Conservation (phyloP, 139 green algal genomes). For the Closterium sp. region DNA sequence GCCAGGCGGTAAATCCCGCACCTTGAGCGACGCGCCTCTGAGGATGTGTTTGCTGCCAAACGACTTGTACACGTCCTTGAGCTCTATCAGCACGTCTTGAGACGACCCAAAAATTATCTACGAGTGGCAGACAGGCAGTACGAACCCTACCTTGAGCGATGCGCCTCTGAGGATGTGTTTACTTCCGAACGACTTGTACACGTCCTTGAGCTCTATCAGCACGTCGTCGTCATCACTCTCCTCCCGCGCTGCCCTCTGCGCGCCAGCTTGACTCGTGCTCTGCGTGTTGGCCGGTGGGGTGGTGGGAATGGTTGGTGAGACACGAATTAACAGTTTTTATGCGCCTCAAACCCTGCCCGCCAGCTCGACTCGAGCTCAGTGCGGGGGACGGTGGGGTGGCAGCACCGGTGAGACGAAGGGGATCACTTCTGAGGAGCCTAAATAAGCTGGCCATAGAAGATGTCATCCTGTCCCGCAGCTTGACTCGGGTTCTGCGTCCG, state of each 20-base stretch:
- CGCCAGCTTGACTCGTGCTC: neutral
- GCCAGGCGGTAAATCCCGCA: neutral
- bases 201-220: slow-evolving; percentile 88
- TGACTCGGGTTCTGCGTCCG: neutral
- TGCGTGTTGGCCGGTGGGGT: neutral
- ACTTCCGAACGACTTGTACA: slow-evolving; percentile 93
- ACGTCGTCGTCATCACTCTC: slow-evolving; percentile 62
- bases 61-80: slow-evolving; percentile 88
- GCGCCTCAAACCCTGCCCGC: no score
- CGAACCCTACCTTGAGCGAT: no score
- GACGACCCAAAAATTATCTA: no score
- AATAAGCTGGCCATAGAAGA: no score
- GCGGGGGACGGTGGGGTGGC: no score
- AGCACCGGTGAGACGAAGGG: no score
- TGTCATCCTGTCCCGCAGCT: no score
- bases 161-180: slow-evolving; percentile 88
- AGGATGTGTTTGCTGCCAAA: slow-evolving; percentile 94
- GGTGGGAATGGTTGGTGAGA: no score
- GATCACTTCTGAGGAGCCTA: no score
- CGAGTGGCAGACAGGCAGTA: no score
- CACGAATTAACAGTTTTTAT: no score
- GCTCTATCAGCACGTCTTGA: slow-evolving; percentile 93
- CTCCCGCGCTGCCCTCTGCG: neutral
- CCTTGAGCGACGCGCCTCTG: slow-evolving; percentile 77
- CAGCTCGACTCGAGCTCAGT: no score